Evolutionary conservation across 805 yeast species (phyloP).

Genomic region (Danielozyma ontarioensis): DNA sequence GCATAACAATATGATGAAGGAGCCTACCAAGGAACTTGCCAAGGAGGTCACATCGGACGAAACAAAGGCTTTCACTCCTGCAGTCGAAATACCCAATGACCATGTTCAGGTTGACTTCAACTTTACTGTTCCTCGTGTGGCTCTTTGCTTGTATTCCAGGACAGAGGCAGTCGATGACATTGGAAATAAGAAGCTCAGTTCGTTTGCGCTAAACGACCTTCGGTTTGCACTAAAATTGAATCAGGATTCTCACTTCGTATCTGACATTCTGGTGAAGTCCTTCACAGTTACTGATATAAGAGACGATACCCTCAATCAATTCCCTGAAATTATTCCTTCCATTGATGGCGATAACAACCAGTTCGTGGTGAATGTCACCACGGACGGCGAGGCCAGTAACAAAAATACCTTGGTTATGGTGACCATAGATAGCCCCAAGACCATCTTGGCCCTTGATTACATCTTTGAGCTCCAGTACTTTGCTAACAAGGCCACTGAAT

Average conservation of each 20-base stretch:
- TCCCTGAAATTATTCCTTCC: slow-evolving; percentile 76
- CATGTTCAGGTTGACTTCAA: slow-evolving; percentile 39
- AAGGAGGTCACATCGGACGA: not conserved
- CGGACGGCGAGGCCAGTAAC: slow-evolving; percentile 34
- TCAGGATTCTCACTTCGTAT: slow-evolving; percentile 49
- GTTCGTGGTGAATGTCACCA: slow-evolving; percentile 51
- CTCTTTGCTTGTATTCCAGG: slow-evolving; percentile 55
- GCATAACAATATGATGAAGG: slow-evolving; percentile 10
- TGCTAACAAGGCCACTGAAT: slow-evolving; percentile 44
- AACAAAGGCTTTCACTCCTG: not conserved
- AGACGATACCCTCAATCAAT: slow-evolving; percentile 55
- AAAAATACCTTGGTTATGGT: slow-evolving; percentile 46
- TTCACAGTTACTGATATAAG: slow-evolving; percentile 78
- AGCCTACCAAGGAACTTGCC: not conserved
- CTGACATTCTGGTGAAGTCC: slow-evolving; percentile 63
- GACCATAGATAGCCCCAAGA: slow-evolving; percentile 74
- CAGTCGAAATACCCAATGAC: slow-evolving; percentile 16
- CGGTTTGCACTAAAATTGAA: slow-evolving; percentile 47
- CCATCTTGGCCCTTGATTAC: slow-evolving; percentile 82
- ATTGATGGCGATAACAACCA: slow-evolving; percentile 61
- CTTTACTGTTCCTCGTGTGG: slow-evolving; percentile 58
- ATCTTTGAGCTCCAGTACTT: slow-evolving; percentile 69
- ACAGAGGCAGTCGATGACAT: slow-evolving; percentile 36
- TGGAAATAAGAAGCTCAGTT: slow-evolving; percentile 27
- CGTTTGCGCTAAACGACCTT: slow-evolving; percentile 51